Evolutionary conservation across 352 stramenopile genomes (phyloP).

Genomic region (Phytophthora hybrid): DNA sequence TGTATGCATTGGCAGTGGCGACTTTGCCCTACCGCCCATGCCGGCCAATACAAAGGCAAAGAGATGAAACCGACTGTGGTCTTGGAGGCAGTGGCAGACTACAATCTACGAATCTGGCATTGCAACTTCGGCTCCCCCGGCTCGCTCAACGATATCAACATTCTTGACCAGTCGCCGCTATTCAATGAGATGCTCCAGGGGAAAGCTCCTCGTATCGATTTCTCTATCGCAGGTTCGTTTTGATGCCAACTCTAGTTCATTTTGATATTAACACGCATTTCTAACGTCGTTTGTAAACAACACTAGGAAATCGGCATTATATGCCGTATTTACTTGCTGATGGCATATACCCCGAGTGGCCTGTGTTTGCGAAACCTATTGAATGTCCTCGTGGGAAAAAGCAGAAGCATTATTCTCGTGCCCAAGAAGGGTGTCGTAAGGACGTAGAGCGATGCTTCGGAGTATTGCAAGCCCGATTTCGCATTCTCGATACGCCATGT

Average conservation of each 20-base stretch:
- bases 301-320: background rate
- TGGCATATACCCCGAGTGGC: background rate
- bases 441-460: slow-evolving; percentile 27
- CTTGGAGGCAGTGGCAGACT: slow-evolving; percentile 22
- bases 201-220: background rate
- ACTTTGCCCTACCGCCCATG: slow-evolving; percentile 3
- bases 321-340: slow-evolving; percentile 21
- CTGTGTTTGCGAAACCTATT: too few relatives aligned
- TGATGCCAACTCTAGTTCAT: background rate
- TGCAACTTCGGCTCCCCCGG: slow-evolving; percentile 27
- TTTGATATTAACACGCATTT: background rate
- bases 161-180: slow-evolving; percentile 17
- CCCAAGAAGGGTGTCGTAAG: background rate
- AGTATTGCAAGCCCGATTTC: slow-evolving; percentile 17
- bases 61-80: slow-evolving; percentile 23
- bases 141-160: slow-evolving; percentile 28
- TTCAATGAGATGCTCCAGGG: slow-evolving; percentile 15
- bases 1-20: slow-evolving; percentile 12
- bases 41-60: slow-evolving; percentile 13
- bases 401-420: too few relatives aligned
- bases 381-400: too few relatives aligned
- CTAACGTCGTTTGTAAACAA: background rate
- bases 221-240: background rate
- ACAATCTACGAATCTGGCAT: slow-evolving; percentile 24
- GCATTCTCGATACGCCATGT: slow-evolving; percentile 20